Evolutionary conservation across 352 stramenopile genomes (phyloP), one percentile per base, ranked within the genome.

Genomic region (Phytophthora tubulina): DNA sequence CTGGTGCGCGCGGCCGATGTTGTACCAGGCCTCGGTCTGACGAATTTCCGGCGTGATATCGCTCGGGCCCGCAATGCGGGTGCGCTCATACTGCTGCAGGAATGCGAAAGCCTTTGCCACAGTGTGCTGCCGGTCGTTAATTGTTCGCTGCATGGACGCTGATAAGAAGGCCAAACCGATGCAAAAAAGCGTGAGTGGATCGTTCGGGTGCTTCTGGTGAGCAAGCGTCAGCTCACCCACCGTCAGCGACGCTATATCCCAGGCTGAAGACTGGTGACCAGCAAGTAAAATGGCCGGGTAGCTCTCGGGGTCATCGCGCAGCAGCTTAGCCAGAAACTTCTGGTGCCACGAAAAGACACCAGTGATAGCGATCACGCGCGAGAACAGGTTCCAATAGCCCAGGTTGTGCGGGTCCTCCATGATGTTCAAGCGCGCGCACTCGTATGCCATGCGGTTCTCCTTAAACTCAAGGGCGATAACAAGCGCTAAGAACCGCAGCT

Each of bases 341-440:
- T 96, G 89, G 33, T 96, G 89, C 84, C 85, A 96, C 11, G 89
- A 96, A 72, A 92, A 96, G 3, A 95, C 87, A 17, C 89, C 89
- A 4, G 87, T 95, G 62, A 92, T 89, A 42, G 86, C 81, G 38
- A 96, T 95, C 33, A 96, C 89, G 9, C 87, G 84, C 9, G 85
- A 84, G 71, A 96, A 96, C 42, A 96, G 58, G 67, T 91, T 95
- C 89, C 89, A 96, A 63, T 94, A 96, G 42, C 86, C 89, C 4
- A 94, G 69, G 56, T 96, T 90, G 21, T 85, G 74, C 0, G 87
- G 88, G 39, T 95, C 89, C 70, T 96, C 89, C 70, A 96, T 87
- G 66, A 96, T 91, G 76, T 96, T 96, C 30, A 96, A 76, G 17
- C 87, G 83, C 15, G 88, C 89, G 53, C 89, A 96, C 61, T 96